Conservation (phyloP, 169 alveolate genomes). For the Plasmodium billcollinsi region DNA sequence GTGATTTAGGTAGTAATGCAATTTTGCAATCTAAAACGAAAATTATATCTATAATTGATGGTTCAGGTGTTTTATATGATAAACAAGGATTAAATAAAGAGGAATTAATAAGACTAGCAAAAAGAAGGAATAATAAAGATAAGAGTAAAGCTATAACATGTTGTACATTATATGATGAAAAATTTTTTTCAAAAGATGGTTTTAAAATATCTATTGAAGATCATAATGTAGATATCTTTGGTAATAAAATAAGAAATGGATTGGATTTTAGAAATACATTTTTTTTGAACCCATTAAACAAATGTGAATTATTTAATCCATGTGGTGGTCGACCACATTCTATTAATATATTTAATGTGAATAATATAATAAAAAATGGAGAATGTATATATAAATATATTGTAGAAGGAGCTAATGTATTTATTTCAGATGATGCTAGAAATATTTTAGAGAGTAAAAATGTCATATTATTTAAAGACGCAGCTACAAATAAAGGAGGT, state of each 20-base stretch:
- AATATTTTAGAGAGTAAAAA: conserved; percentile 86
- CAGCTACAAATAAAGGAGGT: conserved; percentile 92
- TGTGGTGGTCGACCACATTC: conserved; percentile 94
- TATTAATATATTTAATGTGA: conserved; percentile 85
- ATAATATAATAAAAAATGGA: conserved; percentile 81
- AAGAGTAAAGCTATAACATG: conserved; percentile 58
- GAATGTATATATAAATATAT: conserved; percentile 84
- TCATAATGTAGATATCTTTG: conserved; percentile 85
- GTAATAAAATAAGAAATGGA: conserved; percentile 84
- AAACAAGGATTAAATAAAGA: conserved; percentile 87
- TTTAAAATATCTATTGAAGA: conserved; percentile 86
- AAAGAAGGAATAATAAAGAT: conserved; percentile 35
- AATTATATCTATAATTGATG: conserved; percentile 89
- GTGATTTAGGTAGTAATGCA: conserved; percentile 92
- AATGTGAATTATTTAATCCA: conserved; percentile 90
- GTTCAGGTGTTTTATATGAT: conserved; percentile 91
- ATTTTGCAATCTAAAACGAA: conserved; percentile 86
- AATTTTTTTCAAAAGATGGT: conserved; percentile 82
- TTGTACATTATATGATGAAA: conserved; percentile 80
- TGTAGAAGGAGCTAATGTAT: conserved; percentile 92
- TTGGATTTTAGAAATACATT: conserved; percentile 86
- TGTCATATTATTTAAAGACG: conserved; percentile 88
- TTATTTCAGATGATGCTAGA: conserved; percentile 90
- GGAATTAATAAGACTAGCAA: conserved; percentile 86
- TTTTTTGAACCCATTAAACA: conserved; percentile 79